phyloP scores from a whole-genome alignment of 768 basidiomycete species.

The Calocera viscosa region DNA sequence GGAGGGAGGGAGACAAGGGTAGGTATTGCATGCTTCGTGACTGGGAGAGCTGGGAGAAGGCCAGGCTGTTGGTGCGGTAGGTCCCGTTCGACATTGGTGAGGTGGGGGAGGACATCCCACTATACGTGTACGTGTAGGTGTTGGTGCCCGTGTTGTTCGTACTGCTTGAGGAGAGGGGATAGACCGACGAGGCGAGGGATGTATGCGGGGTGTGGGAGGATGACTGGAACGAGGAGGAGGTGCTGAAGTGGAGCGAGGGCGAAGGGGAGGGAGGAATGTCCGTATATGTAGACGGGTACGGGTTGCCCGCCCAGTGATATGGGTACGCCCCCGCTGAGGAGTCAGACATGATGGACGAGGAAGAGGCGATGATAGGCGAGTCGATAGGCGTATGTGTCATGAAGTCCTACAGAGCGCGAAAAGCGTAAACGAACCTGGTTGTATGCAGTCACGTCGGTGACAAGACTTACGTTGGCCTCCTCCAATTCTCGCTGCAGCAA shows the following conservation, averaged over 20 bases:
- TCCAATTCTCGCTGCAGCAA: conserved; percentile 7
- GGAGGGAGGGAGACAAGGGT: not conserved
- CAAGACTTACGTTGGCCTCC: conserved; percentile 4
- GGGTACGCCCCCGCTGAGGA: not conserved
- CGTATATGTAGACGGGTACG: conserved; percentile 3
- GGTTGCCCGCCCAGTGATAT: conserved; percentile 6
- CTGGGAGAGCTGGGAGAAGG: not conserved
- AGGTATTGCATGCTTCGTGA: conserved; percentile 2
- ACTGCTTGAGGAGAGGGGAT: not conserved
- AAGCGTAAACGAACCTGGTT: not conserved
- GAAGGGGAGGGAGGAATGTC: not conserved
- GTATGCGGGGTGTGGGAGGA: conserved; percentile 6
- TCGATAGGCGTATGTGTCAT: conserved; percentile 7
- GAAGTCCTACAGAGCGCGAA: not conserved
- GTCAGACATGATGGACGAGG: conserved; percentile 2
- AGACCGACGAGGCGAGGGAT: conserved; percentile 2
- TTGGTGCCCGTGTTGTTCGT: not conserved
- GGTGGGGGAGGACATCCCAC: not conserved
- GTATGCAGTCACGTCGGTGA: not conserved
- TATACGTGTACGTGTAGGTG: conserved; percentile 4
- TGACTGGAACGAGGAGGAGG: conserved; percentile 7
- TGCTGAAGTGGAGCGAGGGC: not conserved
- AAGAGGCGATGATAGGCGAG: not conserved
- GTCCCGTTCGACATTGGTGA: not conserved
- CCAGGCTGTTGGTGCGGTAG: not conserved